A percentile compares a stretch with the other conserved stretches of the same genome.
These are phyloP conservation scores for Pulveroboletus frians DNA, from an alignment of 768 basidiomycete species.

Conservation along the genomic window DNA sequence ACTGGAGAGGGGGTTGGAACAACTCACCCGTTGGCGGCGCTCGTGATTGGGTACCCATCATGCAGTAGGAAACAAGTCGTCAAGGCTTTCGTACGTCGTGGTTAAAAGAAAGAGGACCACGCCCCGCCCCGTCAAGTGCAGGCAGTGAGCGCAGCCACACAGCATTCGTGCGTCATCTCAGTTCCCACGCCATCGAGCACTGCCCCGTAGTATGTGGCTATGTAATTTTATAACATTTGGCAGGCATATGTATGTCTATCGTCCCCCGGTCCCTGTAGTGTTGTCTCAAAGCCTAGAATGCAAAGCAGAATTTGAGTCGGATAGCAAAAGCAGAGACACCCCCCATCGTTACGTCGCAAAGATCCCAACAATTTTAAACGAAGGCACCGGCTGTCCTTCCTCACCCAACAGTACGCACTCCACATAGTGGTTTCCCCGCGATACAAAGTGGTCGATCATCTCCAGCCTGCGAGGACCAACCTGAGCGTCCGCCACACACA, in stretches of 20 bases:
- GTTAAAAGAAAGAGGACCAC: neutral
- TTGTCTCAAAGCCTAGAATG: neutral
- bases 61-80: neutral
- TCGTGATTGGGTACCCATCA: conserved; percentile 14
- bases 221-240: too few species aligned
- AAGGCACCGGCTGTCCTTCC: conserved; percentile 71
- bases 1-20: neutral
- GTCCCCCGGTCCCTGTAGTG: neutral
- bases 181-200: conserved; percentile 20
- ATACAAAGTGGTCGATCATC: conserved; percentile 82
- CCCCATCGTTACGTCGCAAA: conserved; percentile 57
- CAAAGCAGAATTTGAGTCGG: neutral
- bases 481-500: neutral
- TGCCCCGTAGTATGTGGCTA: neutral
- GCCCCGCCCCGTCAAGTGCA: neutral
- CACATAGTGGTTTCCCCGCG: conserved; percentile 87
- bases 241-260: conserved; percentile 1
- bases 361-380: conserved; percentile 89
- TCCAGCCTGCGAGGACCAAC: conserved; percentile 47
- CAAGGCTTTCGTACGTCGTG: neutral
- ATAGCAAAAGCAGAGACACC: neutral
- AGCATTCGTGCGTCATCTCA: conserved; percentile 14
- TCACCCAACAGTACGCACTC: conserved; percentile 88
- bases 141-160: neutral
- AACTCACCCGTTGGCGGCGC: conserved; percentile 13